A percentile compares a stretch with the other conserved stretches of the same genome.
Evolutionary conservation across 2,329 filamentous ascomycete genomes (phyloP).

Genomic region (Aspergillus bombycis): DNA sequence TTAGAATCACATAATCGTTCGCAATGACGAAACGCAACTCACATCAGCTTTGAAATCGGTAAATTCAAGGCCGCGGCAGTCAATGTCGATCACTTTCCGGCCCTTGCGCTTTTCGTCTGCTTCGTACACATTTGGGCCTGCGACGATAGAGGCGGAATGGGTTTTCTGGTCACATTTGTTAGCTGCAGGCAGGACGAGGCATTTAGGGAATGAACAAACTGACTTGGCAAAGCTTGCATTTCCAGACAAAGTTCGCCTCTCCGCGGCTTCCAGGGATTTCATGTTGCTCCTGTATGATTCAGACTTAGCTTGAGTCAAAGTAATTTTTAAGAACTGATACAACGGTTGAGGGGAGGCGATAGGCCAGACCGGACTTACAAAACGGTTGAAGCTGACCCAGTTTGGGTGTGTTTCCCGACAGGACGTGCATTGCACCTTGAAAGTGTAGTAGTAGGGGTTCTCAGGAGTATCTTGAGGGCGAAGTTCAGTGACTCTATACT

Average conservation of each 20-base stretch:
- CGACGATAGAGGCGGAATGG: constrained; percentile 76
- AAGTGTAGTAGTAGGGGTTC: constrained; percentile 91
- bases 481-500: constrained; percentile 79
- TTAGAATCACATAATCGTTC: not conserved
- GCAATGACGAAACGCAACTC: constrained; percentile 29
- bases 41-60: constrained; percentile 88
- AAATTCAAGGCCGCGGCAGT: constrained; percentile 93
- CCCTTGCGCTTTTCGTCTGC: constrained; percentile 59
- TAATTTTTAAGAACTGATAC: not conserved
- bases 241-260: constrained; percentile 99
- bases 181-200: not conserved
- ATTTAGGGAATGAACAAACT: constrained; percentile 20
- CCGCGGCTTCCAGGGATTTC: constrained; percentile 91
- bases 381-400: constrained; percentile 81
- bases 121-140: constrained; percentile 70
- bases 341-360: not conserved
- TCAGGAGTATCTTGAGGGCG: constrained; percentile 80
- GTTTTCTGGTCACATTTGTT: constrained; percentile 35
- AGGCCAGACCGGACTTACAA: constrained; percentile 61
- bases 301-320: not conserved
- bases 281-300: constrained; percentile 70
- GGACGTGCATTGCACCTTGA: constrained; percentile 97
- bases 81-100: constrained; percentile 83
- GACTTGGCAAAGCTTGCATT: constrained; percentile 97
- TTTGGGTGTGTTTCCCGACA: constrained; percentile 91